Base-by-base conservation (phyloP, 2,329 filamentous ascomycete species). In the Nigrospora sphaerica region DNA sequence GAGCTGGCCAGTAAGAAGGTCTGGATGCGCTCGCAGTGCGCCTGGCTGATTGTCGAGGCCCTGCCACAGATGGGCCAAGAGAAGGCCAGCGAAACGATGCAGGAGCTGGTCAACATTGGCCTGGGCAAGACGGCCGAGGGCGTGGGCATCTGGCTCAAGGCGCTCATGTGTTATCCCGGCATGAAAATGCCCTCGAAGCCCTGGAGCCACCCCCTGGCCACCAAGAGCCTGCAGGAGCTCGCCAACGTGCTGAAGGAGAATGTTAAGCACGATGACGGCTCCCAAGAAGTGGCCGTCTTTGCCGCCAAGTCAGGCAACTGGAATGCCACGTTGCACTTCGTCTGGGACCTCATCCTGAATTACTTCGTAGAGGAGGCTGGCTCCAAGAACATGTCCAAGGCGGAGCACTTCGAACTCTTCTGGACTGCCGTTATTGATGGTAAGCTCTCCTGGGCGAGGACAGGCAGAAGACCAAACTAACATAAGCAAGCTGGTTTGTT, bases 21-120 rank as follows among this genome's bases (percentile, higher is more conserved):
- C 32, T 96, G 91, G 92, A 74, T 97, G 54, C 80, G 88, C 50
- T 84, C 92, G 57, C 88, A 95, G 62, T 95, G 89, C 57, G 89
- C 87, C 32, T 88, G 84, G 75, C 80, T 93, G 41, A 73, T 96
- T 23, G 84, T 86, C 39, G 81, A 89, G 59, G 82, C 85, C 13
- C 64, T 93, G 34, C 74, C 77, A 32, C 81, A 83, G 57, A 80
- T 80, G 71, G 68, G 70, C 34, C 66, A 77, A 54, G 69, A 75
- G 47, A 77, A 80, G 46, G 79, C 80, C 1, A 75, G 83, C 57
- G 66, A 72, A 23, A 81, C 85, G 0, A 69, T 95, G 33, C 68
- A 80, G 49, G 77, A 75, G 35, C 61, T 95, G 10, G 72, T 74
- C 17, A 73, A 79, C 14, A 76, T 80, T 42, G 83, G 85, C 11